Percentiles rank a stretch among this genome's conserved stretches.
phyloP scores from a whole-genome alignment of 176 grass and related monocot genomes.

The Triticum turgidum region DNA sequence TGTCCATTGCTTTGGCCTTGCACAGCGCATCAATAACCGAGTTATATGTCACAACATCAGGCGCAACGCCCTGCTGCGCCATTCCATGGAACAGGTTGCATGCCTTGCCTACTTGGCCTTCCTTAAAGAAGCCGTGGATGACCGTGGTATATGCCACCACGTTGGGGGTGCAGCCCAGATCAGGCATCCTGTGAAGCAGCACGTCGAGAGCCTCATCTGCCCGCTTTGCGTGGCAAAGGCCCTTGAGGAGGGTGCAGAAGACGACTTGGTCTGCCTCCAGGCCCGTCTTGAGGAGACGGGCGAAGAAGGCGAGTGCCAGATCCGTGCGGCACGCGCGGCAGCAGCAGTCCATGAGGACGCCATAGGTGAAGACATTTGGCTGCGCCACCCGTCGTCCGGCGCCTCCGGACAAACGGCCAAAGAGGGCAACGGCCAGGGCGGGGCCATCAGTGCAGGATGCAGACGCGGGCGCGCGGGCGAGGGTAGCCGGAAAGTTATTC shows the following conservation, averaged over 20 bases:
- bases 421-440: neutral
- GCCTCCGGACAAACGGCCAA: neutral
- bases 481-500: neutral
- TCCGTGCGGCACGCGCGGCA: neutral
- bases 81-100: neutral
- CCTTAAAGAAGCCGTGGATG: neutral
- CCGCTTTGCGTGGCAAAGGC: neutral
- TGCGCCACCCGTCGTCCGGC: neutral
- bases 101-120: neutral
- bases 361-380: neutral
- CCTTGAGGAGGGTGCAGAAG: neutral
- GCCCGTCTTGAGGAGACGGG: neutral
- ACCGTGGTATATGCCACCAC: neutral
- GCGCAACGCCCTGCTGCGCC: neutral
- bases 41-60: neutral
- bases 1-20: neutral
- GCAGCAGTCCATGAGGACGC: neutral
- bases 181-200: neutral
- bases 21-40: neutral
- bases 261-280: neutral
- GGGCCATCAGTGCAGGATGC: neutral
- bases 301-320: neutral
- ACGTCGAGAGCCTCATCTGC: neutral
- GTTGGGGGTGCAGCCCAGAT: neutral
- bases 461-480: neutral